Conservation (phyloP, 1,284 basidiomycete genomes). For the Ganoderma multipileum region DNA sequence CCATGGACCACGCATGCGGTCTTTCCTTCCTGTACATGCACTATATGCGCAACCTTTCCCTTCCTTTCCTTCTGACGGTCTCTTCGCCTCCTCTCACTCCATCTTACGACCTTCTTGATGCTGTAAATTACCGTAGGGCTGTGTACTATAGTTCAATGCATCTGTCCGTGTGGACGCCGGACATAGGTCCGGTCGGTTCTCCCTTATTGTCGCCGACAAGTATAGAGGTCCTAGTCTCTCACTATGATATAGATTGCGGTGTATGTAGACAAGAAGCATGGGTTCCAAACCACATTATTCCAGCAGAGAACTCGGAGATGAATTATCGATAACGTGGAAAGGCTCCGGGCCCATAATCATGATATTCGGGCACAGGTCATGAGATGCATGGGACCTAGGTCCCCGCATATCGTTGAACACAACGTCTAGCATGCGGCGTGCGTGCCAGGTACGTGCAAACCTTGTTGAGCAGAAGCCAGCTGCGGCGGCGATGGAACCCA, state of each 20-base stretch:
- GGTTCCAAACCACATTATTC: background rate
- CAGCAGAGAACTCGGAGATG: background rate
- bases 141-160: constrained; percentile 5
- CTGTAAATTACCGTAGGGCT: constrained; percentile 1
- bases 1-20: background rate
- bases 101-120: background rate
- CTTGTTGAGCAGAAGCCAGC: background rate
- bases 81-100: background rate
- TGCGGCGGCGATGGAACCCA: background rate
- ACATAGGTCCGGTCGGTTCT: background rate
- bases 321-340: background rate
- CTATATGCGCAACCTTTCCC: background rate
- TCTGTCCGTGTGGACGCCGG: constrained; percentile 4
- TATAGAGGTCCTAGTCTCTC: background rate
- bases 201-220: background rate
- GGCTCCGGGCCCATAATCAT: background rate
- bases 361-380: background rate
- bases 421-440: too few species aligned
- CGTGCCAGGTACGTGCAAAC: background rate
- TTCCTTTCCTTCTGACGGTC: background rate
- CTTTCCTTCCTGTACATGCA: background rate
- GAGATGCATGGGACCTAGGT: background rate
- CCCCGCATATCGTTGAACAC: background rate
- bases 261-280: background rate
- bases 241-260: background rate